Conservation (phyloP, 768 basidiomycete genomes). For the Cyclocybe aegerita region DNA sequence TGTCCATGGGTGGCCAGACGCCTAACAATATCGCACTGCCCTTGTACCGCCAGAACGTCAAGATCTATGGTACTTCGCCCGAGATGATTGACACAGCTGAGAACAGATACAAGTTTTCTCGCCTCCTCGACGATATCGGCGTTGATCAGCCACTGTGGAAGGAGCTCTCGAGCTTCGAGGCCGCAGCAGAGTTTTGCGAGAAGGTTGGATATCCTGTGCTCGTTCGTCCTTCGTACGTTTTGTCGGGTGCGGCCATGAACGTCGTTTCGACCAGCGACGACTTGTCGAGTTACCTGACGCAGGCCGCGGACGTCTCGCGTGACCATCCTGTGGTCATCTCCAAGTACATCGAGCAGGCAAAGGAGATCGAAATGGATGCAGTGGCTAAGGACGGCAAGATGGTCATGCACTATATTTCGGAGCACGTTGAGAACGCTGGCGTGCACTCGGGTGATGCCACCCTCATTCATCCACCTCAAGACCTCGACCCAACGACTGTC, state of each 20-base stretch:
- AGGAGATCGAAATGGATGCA: constrained; percentile 99
- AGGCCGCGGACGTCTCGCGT: constrained; percentile 91
- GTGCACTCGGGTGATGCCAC: constrained; percentile 99
- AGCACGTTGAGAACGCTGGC: constrained; percentile 98
- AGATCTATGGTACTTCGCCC: constrained; percentile 97
- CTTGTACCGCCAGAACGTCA: constrained; percentile 95
- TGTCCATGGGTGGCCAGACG: constrained; percentile 98
- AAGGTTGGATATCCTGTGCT: constrained; percentile 95
- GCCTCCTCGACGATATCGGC: constrained; percentile 95
- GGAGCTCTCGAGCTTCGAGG: constrained; percentile 89
- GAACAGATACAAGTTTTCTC: constrained; percentile 99
- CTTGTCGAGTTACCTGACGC: constrained; percentile 86
- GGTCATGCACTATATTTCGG: constrained; percentile 99
- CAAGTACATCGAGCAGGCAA: constrained; percentile 99
- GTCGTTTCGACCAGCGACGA: constrained; percentile 94
- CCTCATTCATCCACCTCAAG: constrained; percentile 96
- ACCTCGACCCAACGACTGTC: constrained; percentile 95
- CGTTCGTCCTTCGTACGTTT: constrained; percentile 95
- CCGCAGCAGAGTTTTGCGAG: constrained; percentile 86
- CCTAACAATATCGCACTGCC: constrained; percentile 98
- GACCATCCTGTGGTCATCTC: constrained; percentile 94
- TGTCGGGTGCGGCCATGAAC: constrained; percentile 99
- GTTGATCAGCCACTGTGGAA: constrained; percentile 99
- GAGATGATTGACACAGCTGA: constrained; percentile 99
- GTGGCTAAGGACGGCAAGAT: constrained; percentile 96